phyloP scores from a whole-genome alignment of 1,284 basidiomycete species.

The Puccinia coronata region DNA sequence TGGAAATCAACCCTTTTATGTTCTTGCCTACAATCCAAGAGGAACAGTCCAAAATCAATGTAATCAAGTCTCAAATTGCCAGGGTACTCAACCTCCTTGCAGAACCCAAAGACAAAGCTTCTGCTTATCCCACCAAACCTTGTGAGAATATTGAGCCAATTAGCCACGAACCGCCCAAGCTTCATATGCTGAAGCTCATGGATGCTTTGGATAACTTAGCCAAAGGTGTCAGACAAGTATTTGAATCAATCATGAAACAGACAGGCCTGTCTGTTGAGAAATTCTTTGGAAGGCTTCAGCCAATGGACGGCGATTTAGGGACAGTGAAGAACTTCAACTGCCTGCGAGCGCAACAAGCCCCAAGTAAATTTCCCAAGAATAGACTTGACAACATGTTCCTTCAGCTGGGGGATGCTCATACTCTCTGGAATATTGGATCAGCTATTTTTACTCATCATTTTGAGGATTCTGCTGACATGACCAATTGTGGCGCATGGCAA shows the following conservation, averaged over 20 bases:
- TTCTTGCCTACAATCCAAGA: no score
- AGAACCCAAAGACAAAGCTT: background rate
- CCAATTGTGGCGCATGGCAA: conserved; percentile 19
- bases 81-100: background rate
- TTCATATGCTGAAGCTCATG: conserved; percentile 16
- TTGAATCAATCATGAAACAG: conserved; percentile 1
- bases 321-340: conserved; percentile 13
- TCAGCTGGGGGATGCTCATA: conserved; percentile 26
- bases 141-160: background rate
- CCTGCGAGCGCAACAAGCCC: background rate
- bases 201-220: conserved; percentile 14
- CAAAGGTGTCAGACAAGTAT: conserved; percentile 14
- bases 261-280: background rate
- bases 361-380: background rate
- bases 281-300: background rate
- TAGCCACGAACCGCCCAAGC: background rate
- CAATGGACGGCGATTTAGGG: conserved; percentile 9
- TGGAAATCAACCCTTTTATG: no score
- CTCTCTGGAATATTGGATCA: conserved; percentile 23
- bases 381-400: background rate
- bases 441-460: conserved; percentile 22
- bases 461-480: background rate
- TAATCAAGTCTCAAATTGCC: no score
- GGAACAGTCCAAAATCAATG: no score
- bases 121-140: background rate